These are phyloP conservation scores for Trypanosoma platydactyli DNA, from an alignment of 208 protist genomes.

Conservation along the genomic window DNA sequence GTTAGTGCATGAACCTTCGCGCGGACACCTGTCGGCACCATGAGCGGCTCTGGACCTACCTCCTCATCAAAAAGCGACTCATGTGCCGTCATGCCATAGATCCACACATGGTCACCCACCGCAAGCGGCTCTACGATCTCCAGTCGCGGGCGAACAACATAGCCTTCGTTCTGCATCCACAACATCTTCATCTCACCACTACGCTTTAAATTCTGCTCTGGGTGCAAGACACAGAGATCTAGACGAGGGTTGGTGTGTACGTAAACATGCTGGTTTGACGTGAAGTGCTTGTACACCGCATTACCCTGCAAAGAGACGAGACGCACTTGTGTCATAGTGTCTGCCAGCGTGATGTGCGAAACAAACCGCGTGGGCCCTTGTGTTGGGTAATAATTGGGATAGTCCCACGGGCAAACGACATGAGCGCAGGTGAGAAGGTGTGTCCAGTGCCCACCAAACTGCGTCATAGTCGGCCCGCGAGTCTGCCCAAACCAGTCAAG, in stretches of 20 bases:
- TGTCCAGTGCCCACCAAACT: conserved; percentile 89
- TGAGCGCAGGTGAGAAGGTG: conserved; percentile 90
- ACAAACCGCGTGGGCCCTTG: conserved; percentile 84
- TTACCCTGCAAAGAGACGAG: conserved; percentile 77
- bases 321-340: conserved; percentile 87
- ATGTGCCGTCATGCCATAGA: conserved; percentile 89
- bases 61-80: conserved; percentile 91
- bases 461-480: conserved; percentile 67
- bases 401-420: conserved; percentile 90
- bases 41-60: conserved; percentile 79
- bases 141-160: conserved; percentile 73
- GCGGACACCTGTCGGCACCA: conserved; percentile 87
- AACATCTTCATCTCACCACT: conserved; percentile 92
- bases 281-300: conserved; percentile 88
- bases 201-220: conserved; percentile 86
- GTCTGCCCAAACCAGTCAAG: conserved; percentile 87
- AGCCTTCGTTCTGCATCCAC: conserved; percentile 92
- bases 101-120: conserved; percentile 87
- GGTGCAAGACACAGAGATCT: conserved; percentile 85
- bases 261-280: conserved; percentile 89
- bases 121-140: conserved; percentile 70
- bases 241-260: conserved; percentile 86
- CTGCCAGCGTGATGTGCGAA: conserved; percentile 80
- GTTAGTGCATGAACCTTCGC: conserved; percentile 76
- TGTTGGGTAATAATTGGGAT: conserved; percentile 89